These are phyloP conservation scores for Mucor racemosus DNA, from an alignment of 371 early-diverging fungal genomes.

Conservation along the genomic window DNA sequence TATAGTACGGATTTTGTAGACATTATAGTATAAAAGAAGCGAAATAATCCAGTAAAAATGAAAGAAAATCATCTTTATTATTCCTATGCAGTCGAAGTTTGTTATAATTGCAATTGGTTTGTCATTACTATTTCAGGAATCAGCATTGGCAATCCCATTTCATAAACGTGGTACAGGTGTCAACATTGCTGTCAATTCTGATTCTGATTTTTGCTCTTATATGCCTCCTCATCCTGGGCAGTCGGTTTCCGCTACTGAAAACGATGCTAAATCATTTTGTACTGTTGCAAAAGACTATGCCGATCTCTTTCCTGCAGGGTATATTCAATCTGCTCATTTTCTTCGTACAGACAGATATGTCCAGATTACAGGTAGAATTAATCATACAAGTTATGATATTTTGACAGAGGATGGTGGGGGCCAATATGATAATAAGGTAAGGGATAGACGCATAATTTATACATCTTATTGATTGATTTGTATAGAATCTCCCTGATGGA, in stretches of 20 bases:
- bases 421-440: constrained; percentile 56
- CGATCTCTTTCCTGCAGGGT: constrained; percentile 44
- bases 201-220: constrained; percentile 43
- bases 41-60: too few relatives aligned
- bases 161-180: constrained; percentile 22
- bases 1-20: too few relatives aligned
- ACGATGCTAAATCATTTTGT: constrained; percentile 38
- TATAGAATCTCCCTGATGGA: constrained; percentile 26
- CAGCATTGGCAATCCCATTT: neutral
- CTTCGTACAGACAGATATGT: constrained; percentile 34
- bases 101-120: neutral
- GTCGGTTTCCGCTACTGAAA: constrained; percentile 44
- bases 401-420: constrained; percentile 53
- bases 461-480: neutral
- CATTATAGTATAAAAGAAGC: too few relatives aligned
- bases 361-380: constrained; percentile 58
- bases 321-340: constrained; percentile 51
- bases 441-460: too few relatives aligned
- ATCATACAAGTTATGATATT: constrained; percentile 45
- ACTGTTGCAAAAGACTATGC: constrained; percentile 31
- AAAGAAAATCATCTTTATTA: neutral
- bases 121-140: neutral
- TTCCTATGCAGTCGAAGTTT: neutral
- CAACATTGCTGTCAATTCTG: constrained; percentile 34
- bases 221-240: constrained; percentile 47